phyloP scores from a whole-genome alignment of 805 yeast species.

The Spencermartinsiella europaea region DNA sequence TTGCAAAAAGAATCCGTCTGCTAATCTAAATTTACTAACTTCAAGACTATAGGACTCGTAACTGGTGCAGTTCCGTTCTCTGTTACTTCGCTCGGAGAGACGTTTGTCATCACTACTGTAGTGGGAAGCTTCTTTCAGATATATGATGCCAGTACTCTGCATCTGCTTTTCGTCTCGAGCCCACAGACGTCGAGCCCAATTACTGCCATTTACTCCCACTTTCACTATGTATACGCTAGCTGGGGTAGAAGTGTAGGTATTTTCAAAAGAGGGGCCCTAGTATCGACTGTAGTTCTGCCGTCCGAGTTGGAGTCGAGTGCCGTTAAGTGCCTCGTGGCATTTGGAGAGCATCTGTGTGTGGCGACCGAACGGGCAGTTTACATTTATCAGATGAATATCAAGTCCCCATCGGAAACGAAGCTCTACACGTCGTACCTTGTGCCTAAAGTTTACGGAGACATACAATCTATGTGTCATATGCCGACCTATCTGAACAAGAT shows the following conservation, averaged over 20 bases:
- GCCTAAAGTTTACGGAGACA: constrained; percentile 61
- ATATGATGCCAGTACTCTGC: constrained; percentile 80
- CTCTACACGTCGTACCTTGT: constrained; percentile 59
- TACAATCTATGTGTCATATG: constrained; percentile 69
- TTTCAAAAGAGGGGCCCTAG: constrained; percentile 74
- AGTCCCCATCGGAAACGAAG: constrained; percentile 47
- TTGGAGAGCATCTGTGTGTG: constrained; percentile 75
- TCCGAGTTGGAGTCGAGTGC: constrained; percentile 32
- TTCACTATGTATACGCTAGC: constrained; percentile 77
- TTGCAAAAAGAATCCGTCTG: background rate
- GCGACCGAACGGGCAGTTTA: constrained; percentile 44
- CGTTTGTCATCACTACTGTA: constrained; percentile 81
- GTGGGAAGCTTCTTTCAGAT: constrained; percentile 90
- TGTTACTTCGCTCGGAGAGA: constrained; percentile 79
- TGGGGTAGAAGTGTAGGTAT: constrained; percentile 69
- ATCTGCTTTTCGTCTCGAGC: constrained; percentile 78
- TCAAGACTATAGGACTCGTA: constrained; percentile 68
- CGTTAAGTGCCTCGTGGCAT: constrained; percentile 50
- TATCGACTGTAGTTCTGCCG: constrained; percentile 34
- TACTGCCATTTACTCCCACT: constrained; percentile 68
- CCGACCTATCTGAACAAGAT: constrained; percentile 91
- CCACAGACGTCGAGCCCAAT: constrained; percentile 68
- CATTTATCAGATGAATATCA: constrained; percentile 46
- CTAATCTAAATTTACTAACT: constrained; percentile 12
- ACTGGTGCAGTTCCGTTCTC: constrained; percentile 82